phyloP scores from a whole-genome alignment of 139 green algal genomes.

The Astrephomene gubernaculifera region DNA sequence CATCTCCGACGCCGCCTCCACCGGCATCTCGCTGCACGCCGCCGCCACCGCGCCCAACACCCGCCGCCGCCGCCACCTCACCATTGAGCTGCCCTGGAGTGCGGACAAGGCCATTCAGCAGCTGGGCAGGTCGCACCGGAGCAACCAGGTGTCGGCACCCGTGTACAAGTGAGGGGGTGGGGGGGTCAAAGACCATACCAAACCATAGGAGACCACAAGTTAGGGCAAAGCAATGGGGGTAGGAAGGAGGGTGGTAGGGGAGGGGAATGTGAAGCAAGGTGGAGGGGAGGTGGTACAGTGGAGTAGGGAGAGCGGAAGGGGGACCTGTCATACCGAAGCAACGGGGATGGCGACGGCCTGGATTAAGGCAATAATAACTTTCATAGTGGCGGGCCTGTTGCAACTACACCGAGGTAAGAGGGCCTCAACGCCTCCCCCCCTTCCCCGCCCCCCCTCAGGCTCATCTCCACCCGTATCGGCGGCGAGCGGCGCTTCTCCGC shows the following conservation, averaged over 20 bases:
- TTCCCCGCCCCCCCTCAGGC: conserved; percentile 51
- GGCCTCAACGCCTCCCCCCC: no score
- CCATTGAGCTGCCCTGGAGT: conserved; percentile 92
- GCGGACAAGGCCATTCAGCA: conserved; percentile 96
- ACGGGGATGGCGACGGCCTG: no score
- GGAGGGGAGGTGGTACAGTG: no score
- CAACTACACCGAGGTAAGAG: no score
- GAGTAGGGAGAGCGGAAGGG: no score
- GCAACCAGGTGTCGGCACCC: conserved; percentile 72
- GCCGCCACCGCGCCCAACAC: conserved; percentile 24
- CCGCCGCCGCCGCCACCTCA: conserved; percentile 84
- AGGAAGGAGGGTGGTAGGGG: background rate
- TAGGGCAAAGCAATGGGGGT: no score
- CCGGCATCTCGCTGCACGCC: conserved; percentile 87
- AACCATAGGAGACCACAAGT: no score
- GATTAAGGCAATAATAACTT: no score
- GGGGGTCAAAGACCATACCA: no score
- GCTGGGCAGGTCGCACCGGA: conserved; percentile 81
- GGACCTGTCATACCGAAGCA: no score
- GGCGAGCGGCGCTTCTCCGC: conserved; percentile 91
- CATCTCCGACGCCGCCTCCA: conserved; percentile 90
- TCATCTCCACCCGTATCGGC: conserved; percentile 83
- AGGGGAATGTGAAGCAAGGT: no score
- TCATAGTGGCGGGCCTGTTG: no score
- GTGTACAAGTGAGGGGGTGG: conserved; percentile 62